Evolutionary conservation across 352 stramenopile species (phyloP), one percentile per base, ranked within the genome.

Genomic region (Globisporangium okanoganense): DNA sequence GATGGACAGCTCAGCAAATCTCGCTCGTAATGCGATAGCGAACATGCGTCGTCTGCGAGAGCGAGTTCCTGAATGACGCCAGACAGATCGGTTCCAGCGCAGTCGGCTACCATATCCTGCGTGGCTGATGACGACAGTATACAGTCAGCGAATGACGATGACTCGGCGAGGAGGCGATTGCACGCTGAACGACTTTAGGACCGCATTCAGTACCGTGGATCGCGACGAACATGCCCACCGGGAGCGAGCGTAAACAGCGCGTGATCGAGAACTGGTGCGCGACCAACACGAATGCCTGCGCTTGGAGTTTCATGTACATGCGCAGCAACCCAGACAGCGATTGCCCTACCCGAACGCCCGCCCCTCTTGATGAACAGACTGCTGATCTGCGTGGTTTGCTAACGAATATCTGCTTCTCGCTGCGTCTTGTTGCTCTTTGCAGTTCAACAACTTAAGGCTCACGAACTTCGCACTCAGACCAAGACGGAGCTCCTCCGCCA

Each of bases 401-500:
- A 38, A 56, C 49, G 33, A 16, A n/a, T 38, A 2, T 38, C 13
- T 40, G 38, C 33, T 20, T 64, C 9, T 60, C 24, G 40, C 8
- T 65, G 33, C 47, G 29, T 31, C 14, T 16, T 48, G 5, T 48
- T 49, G 8, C 43, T 49, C 9, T 22, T 49, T 79, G 47, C 69
- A 88, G 78, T 85, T 67, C 78, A 98, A 87, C 52, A 73, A 71
- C 94, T 99, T 66, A 99, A 99, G 85, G 97, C 97, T 78, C 91
- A 99, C 85, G 96, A 99, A 89, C 92, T 99, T 59, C 89, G 97
- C 78, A 94, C 79, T 64, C 92, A 98, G 84, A 96, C 78, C 78
- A 99, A 99, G 91, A 92, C 96, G 68, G 98, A 99, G 70, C 93
- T 99, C 50, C 90, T 99, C 62, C 97, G 95, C 72, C 92, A 98